Conservation (phyloP, 2,329 filamentous ascomycete species). For the Curvularia verruculosa region DNA sequence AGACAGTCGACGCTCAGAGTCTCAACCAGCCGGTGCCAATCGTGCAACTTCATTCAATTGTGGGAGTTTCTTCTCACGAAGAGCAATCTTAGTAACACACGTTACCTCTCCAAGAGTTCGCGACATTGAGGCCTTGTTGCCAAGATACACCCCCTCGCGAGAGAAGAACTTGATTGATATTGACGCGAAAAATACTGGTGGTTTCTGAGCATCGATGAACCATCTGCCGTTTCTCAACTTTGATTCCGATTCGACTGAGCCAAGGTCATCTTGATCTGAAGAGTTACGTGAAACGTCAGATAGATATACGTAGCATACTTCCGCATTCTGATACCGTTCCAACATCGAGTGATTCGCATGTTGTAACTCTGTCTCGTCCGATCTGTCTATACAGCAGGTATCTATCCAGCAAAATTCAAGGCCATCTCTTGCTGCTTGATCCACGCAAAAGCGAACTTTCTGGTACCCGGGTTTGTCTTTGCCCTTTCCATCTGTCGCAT, state of each 20-base stretch:
- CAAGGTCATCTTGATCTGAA: neutral
- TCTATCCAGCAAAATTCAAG: neutral
- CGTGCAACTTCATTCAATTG: too few relatives aligned
- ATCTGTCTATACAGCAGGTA: neutral
- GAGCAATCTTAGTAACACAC: neutral
- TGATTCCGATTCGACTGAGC: neutral
- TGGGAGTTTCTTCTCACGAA: neutral
- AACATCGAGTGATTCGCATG: neutral
- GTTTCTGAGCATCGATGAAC: slow-evolving; percentile 16
- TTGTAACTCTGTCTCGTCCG: neutral
- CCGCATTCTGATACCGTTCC: neutral
- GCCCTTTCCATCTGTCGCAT: neutral
- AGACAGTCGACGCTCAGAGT: too few relatives aligned
- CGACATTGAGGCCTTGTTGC: neutral
- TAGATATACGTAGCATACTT: neutral
- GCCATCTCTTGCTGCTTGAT: neutral
- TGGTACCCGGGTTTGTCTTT: neutral
- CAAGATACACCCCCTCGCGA: neutral
- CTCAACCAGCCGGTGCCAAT: too few relatives aligned
- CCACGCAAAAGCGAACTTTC: neutral
- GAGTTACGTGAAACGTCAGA: slow-evolving; percentile 2
- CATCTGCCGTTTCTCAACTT: neutral
- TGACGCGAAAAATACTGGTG: slow-evolving; percentile 23
- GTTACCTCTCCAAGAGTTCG: neutral
- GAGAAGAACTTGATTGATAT: slow-evolving; percentile 7